Evolutionary conservation across 2,329 filamentous ascomycete genomes (phyloP).

Genomic region (Paracoccidioides brasiliensis): DNA sequence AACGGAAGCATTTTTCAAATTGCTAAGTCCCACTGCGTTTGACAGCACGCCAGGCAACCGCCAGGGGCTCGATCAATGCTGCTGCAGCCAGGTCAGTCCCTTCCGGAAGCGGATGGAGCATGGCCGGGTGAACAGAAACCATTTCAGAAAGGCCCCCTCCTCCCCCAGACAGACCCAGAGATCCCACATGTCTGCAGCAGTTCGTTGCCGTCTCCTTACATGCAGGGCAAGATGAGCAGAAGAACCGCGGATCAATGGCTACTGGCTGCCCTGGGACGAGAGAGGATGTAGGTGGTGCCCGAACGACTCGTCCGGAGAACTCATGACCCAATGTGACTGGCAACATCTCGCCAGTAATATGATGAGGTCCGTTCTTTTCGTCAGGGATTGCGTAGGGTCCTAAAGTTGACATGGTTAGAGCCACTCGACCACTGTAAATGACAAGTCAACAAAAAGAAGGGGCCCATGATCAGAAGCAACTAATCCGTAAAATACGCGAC

Average conservation of each 20-base stretch:
- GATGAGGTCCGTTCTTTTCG: conserved; percentile 35
- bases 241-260: background rate
- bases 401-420: background rate
- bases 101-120: conserved; percentile 16
- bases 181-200: conserved; percentile 13
- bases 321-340: conserved; percentile 54
- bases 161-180: conserved; percentile 37
- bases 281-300: background rate
- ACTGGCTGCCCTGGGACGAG: background rate
- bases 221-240: background rate
- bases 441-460: background rate
- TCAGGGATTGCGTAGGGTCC: conserved; percentile 21
- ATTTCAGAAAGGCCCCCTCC: conserved; percentile 19
- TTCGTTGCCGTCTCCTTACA: background rate
- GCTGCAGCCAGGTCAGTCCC: conserved; percentile 14
- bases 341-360: conserved; percentile 43
- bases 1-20: conserved; percentile 29
- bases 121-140: conserved; percentile 15
- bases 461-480: conserved; percentile 16
- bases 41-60: conserved; percentile 52
- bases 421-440: background rate
- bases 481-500: no score
- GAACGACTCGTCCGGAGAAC: conserved; percentile 43
- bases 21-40: conserved; percentile 35
- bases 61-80: conserved; percentile 50